Percentiles rank a stretch among this genome's conserved stretches.
phyloP scores from a whole-genome alignment of 495 filamentous ascomycete species.

The Hypomontagnella monticulosa region DNA sequence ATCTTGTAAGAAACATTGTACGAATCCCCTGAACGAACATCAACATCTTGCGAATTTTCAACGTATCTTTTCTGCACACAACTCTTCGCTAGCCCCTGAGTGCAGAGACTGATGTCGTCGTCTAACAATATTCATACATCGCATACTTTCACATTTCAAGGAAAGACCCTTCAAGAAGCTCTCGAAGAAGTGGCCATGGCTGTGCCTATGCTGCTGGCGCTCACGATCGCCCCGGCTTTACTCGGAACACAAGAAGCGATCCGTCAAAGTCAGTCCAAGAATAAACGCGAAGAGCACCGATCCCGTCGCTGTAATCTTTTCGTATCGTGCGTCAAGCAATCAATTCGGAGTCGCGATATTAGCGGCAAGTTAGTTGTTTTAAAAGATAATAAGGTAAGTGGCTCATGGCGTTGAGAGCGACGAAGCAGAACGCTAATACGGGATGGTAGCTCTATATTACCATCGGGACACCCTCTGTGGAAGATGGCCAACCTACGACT shows the following conservation, averaged over 20 bases:
- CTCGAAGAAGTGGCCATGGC: slow-evolving; percentile 40
- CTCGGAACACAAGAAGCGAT: slow-evolving; percentile 59
- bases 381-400: slow-evolving; percentile 50
- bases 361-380: slow-evolving; percentile 53
- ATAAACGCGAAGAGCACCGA: slow-evolving; percentile 55
- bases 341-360: slow-evolving; percentile 47
- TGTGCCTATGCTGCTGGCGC: slow-evolving; percentile 47
- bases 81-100: not conserved
- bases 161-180: slow-evolving; percentile 37
- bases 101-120: slow-evolving; percentile 35
- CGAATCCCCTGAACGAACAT: slow-evolving; percentile 9
- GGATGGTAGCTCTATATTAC: slow-evolving; percentile 42
- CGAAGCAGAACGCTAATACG: slow-evolving; percentile 20
- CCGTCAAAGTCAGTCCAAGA: slow-evolving; percentile 56
- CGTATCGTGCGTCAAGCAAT: slow-evolving; percentile 49
- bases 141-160: slow-evolving; percentile 37
- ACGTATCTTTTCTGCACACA: not conserved
- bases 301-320: slow-evolving; percentile 56
- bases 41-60: slow-evolving; percentile 14
- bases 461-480: slow-evolving; percentile 40
- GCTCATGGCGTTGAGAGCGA: not conserved
- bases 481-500: slow-evolving; percentile 23
- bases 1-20: slow-evolving; percentile 22
- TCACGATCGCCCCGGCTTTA: slow-evolving; percentile 51
- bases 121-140: slow-evolving; percentile 27